phyloP scores from a whole-genome alignment of 2,329 filamentous ascomycete species.

The Tolypocladium amazonense region DNA sequence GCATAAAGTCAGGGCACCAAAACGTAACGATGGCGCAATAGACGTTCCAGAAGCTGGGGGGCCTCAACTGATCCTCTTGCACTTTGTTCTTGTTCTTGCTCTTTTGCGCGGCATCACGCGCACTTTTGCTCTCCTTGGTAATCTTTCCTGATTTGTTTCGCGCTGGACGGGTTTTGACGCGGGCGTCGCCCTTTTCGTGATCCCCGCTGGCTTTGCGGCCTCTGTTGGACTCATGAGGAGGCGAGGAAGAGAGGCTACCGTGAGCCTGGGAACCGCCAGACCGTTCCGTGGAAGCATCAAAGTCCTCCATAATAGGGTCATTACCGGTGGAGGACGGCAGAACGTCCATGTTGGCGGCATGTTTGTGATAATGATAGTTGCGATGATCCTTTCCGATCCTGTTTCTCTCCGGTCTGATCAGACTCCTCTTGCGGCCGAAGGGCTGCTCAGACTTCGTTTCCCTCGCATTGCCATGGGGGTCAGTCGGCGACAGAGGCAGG shows the following conservation, averaged over 20 bases:
- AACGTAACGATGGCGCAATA: conserved; percentile 94
- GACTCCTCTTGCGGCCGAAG: conserved; percentile 65
- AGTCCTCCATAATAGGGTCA: conserved; percentile 74
- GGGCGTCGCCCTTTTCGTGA: conserved; percentile 20
- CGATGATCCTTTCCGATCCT: conserved; percentile 79
- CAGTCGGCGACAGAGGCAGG: conserved; percentile 40
- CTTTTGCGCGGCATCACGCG: conserved; percentile 25
- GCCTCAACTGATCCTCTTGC: conserved; percentile 55
- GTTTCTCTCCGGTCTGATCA: conserved; percentile 81
- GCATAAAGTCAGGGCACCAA: conserved; percentile 78
- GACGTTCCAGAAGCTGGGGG: conserved; percentile 86
- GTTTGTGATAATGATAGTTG: conserved; percentile 91
- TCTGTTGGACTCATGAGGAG: conserved; percentile 21
- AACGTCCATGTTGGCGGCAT: conserved; percentile 86
- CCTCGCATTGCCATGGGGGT: conserved; percentile 19
- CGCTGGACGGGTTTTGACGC: conserved; percentile 22
- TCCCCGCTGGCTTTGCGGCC: conserved; percentile 21
- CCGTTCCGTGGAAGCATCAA: conserved; percentile 52
- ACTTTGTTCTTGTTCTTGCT: conserved; percentile 33
- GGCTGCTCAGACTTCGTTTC: conserved; percentile 19
- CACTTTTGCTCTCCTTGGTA: conserved; percentile 40
- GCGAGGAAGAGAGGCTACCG: conserved; percentile 36
- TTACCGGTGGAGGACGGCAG: conserved; percentile 87
- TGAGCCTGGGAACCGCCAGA: conserved; percentile 34
- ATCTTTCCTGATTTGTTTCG: conserved; percentile 49